Conservation (phyloP, 805 yeast species). For the Candida lessepsii region DNA sequence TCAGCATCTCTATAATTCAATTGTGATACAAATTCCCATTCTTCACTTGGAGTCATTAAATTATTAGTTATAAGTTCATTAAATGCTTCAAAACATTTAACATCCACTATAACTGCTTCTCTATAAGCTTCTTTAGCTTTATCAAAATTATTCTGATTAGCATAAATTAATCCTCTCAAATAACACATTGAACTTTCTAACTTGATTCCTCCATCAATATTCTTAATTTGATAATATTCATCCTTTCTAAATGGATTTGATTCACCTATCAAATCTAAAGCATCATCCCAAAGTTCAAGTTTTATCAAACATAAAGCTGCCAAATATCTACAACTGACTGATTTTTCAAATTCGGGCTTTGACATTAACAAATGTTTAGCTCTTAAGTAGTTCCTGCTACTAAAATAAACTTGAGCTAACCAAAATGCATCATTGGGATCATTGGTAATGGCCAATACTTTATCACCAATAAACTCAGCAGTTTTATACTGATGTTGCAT, state of each 20-base stretch:
- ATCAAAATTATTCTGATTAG: constrained; percentile 80
- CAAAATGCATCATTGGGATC: constrained; percentile 95
- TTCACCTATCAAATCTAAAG: constrained; percentile 82
- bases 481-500: constrained; percentile 90
- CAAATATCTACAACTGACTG: constrained; percentile 77
- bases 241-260: constrained; percentile 64
- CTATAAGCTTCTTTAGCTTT: constrained; percentile 82
- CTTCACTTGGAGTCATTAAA: constrained; percentile 78
- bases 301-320: constrained; percentile 73
- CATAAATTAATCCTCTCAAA: constrained; percentile 77
- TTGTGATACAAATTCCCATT: constrained; percentile 71
- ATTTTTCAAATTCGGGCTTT: constrained; percentile 50
- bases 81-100: constrained; percentile 91
- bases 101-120: constrained; percentile 85
- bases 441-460: constrained; percentile 74
- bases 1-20: constrained; percentile 72
- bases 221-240: constrained; percentile 39
- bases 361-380: constrained; percentile 70
- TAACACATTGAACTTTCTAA: constrained; percentile 85
- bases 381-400: constrained; percentile 71
- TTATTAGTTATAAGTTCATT: constrained; percentile 71
- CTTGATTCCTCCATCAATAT: constrained; percentile 79
- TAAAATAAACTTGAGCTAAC: constrained; percentile 87
- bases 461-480: constrained; percentile 90
- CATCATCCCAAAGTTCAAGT: constrained; percentile 81